A percentile compares a stretch with the other conserved stretches of the same genome.
These are phyloP conservation scores for Odonthalia washingtoniensis DNA, from an alignment of 31 red algal genomes.

Conservation along the genomic window DNA sequence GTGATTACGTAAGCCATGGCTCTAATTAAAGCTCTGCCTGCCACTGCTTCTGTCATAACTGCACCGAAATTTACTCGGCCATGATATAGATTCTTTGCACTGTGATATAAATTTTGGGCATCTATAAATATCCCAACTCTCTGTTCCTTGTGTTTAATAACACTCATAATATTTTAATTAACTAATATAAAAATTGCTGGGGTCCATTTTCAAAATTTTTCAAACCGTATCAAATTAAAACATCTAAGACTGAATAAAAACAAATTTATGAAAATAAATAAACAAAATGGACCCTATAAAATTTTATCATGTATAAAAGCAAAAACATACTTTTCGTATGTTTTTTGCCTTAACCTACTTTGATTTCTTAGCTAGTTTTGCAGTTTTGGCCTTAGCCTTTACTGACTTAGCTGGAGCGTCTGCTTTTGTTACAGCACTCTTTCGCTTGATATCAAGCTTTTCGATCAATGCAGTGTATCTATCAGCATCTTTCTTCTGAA, in stretches of 20 bases:
- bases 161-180: conserved; percentile 11
- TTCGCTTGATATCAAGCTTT: conserved; percentile 70
- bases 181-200: conserved; percentile 14
- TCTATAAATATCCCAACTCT: conserved; percentile 26
- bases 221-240: no score
- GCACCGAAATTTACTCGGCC: conserved; percentile 18
- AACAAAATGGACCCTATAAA: no score
- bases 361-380: no score
- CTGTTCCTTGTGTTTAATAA: conserved; percentile 10
- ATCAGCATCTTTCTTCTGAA: background rate
- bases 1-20: conserved; percentile 15
- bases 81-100: conserved; percentile 21
- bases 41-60: conserved; percentile 3
- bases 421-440: no score
- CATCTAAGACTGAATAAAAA: no score
- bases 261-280: no score
- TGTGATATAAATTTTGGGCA: conserved; percentile 29
- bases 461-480: conserved; percentile 49
- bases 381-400: no score
- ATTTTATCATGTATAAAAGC: no score
- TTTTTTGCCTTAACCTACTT: no score
- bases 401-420: no score
- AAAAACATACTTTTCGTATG: no score
- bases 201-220: conserved; percentile 1
- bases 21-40: background rate